Percentiles rank a stretch among this genome's conserved stretches.
These are phyloP conservation scores for Adiantum capillusveneris DNA, from an alignment of 75 land plant genomes.

Conservation along the genomic window DNA sequence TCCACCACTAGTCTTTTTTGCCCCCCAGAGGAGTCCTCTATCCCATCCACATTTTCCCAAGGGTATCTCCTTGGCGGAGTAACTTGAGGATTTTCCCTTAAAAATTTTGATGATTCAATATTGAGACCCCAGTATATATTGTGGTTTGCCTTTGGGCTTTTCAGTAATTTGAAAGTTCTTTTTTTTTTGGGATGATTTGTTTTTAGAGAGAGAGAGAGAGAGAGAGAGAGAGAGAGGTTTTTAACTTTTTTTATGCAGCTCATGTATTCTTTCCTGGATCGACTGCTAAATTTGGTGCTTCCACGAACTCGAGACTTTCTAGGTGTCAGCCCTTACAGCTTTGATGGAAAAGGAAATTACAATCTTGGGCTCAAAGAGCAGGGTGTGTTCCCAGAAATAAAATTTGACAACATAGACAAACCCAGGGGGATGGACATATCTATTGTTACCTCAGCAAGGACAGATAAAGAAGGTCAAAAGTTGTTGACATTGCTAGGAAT, in stretches of 20 bases:
- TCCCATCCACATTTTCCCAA: too few relatives aligned
- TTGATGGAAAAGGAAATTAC: constrained; percentile 94
- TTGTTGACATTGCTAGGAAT: constrained; percentile 76
- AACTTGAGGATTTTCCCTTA: too few relatives aligned
- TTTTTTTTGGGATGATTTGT: too few relatives aligned
- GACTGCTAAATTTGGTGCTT: constrained; percentile 79
- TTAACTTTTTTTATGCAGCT: constrained; percentile 28
- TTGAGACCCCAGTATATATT: too few relatives aligned
- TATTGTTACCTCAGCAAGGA: constrained; percentile 70
- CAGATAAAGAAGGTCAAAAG: constrained; percentile 66
- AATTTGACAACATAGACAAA: constrained; percentile 58
- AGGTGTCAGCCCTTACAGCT: constrained; percentile 82
- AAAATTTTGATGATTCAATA: too few relatives aligned
- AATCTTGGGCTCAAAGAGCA: constrained; percentile 71
- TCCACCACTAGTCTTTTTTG: too few relatives aligned
- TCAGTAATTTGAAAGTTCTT: too few relatives aligned
- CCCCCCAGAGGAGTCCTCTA: too few relatives aligned
- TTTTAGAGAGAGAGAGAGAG: too few relatives aligned
- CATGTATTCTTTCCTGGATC: constrained; percentile 88
- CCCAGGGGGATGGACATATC: constrained; percentile 84
- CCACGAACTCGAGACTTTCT: constrained; percentile 88
- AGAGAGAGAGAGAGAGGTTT: not conserved
- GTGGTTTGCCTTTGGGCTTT: too few relatives aligned
- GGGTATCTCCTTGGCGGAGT: too few relatives aligned
- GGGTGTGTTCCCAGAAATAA: constrained; percentile 83